Conservation (phyloP, 176 grass and related monocot genomes). For the Cymbopogon citratus region DNA sequence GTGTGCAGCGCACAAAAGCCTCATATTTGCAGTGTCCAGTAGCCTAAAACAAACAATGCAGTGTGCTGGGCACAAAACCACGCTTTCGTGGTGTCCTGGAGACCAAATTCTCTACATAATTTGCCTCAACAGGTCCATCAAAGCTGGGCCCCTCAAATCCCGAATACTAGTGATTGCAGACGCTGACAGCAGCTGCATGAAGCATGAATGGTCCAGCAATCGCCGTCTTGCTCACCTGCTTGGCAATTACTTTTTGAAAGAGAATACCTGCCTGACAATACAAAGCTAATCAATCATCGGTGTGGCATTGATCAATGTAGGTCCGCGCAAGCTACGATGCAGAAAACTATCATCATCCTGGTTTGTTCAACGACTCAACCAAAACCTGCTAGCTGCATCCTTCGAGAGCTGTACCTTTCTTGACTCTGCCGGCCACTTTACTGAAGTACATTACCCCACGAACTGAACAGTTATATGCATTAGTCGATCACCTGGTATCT, state of each 20-base stretch:
- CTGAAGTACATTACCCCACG: not conserved
- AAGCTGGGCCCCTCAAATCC: not conserved
- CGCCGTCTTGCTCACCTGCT: not conserved
- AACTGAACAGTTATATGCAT: too few species aligned
- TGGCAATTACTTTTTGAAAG: not conserved
- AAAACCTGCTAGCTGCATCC: slow-evolving; percentile 11
- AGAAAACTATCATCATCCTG: not conserved
- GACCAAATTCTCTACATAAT: too few species aligned
- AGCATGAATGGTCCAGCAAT: not conserved
- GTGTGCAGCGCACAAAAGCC: too few species aligned
- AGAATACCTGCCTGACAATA: not conserved
- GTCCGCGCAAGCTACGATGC: too few species aligned
- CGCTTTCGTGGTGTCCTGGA: too few species aligned
- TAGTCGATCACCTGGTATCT: too few species aligned
- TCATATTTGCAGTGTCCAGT: too few species aligned
- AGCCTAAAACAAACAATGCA: too few species aligned
- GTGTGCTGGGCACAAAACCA: too few species aligned
- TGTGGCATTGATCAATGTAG: not conserved
- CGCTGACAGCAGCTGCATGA: not conserved
- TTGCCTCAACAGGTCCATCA: not conserved
- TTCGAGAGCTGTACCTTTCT: not conserved
- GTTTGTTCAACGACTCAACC: slow-evolving; percentile 34
- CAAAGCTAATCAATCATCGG: slow-evolving; percentile 24
- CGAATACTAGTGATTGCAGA: not conserved
- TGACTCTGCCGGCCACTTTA: not conserved